phyloP scores from a whole-genome alignment of 805 yeast genomes.

The Wickerhamia fluorescens region DNA sequence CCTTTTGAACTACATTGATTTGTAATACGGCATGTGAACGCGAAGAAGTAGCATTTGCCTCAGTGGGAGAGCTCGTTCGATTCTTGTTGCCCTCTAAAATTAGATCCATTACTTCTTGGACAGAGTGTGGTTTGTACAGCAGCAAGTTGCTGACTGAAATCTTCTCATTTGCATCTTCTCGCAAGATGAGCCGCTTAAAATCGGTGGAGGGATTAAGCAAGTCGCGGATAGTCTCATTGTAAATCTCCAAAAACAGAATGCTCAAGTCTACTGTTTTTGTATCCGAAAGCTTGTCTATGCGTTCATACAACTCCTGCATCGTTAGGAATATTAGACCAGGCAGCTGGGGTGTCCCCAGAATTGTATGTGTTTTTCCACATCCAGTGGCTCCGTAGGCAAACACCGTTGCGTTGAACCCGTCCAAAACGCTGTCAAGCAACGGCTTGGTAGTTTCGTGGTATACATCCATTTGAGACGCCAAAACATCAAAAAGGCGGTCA shows the following conservation, averaged over 20 bases:
- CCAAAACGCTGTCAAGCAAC: constrained; percentile 63
- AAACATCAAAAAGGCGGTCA: constrained; percentile 69
- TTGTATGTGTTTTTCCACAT: constrained; percentile 94
- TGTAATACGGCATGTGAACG: constrained; percentile 93
- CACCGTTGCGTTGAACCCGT: constrained; percentile 85
- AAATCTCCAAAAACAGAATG: constrained; percentile 76
- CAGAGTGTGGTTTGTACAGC: constrained; percentile 51
- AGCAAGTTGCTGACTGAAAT: constrained; percentile 70
- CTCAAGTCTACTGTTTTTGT: constrained; percentile 53
- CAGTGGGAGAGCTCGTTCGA: constrained; percentile 81
- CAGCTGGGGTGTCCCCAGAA: constrained; percentile 61
- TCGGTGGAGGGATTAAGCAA: constrained; percentile 52
- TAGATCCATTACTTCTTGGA: constrained; percentile 73
- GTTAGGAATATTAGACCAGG: constrained; percentile 82
- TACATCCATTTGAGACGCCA: constrained; percentile 59
- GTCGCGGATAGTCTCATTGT: constrained; percentile 85
- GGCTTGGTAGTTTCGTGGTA: constrained; percentile 64
- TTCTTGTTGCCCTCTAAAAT: constrained; percentile 64
- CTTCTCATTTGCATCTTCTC: constrained; percentile 64
- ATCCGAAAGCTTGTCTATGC: constrained; percentile 51
- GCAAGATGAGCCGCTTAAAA: constrained; percentile 43
- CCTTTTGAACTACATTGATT: constrained; percentile 57
- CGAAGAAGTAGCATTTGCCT: constrained; percentile 84
- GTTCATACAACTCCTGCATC: constrained; percentile 63
- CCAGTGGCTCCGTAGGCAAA: constrained; percentile 98